Conservation (phyloP, 352 stramenopile species). For the Thraustochytrium striatum region DNA sequence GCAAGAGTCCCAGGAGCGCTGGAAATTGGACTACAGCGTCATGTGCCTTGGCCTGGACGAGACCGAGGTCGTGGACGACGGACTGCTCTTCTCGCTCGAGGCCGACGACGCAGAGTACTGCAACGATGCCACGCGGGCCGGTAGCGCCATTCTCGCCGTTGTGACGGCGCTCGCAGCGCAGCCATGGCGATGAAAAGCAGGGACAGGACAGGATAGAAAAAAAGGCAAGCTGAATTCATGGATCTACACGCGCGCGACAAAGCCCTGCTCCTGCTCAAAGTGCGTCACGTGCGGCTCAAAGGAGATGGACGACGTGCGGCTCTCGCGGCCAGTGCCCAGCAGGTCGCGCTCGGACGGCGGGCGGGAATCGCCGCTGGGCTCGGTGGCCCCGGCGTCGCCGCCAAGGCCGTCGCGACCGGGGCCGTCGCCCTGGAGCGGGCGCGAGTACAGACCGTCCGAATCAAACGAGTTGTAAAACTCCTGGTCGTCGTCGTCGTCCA, state of each 20-base stretch:
- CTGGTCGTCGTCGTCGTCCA: constrained; percentile 42
- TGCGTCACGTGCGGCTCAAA: constrained; percentile 42
- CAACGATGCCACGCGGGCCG: too few species aligned
- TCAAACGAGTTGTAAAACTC: constrained; percentile 45
- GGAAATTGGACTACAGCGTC: constrained; percentile 15
- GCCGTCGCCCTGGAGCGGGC: too few species aligned
- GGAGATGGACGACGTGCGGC: constrained; percentile 11
- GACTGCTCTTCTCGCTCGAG: too few species aligned
- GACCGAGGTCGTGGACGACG: too few species aligned
- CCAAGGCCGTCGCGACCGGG: too few species aligned
- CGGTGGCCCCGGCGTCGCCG: background rate
- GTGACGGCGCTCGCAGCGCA: too few species aligned
- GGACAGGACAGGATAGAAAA: too few species aligned
- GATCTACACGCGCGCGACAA: constrained; percentile 39
- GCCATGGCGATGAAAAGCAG: too few species aligned
- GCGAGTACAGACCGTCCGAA: background rate
- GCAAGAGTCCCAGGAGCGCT: background rate
- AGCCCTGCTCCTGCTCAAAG: constrained; percentile 42
- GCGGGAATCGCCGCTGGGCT: background rate
- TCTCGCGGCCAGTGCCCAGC: background rate
- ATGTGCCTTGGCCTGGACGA: too few species aligned
- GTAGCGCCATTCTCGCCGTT: too few species aligned
- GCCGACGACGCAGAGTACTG: too few species aligned
- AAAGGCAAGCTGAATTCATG: background rate
- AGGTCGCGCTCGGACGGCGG: background rate